Conservation (phyloP, 192 early-diverging fungal species). For the Rhizophagus clarus region DNA sequence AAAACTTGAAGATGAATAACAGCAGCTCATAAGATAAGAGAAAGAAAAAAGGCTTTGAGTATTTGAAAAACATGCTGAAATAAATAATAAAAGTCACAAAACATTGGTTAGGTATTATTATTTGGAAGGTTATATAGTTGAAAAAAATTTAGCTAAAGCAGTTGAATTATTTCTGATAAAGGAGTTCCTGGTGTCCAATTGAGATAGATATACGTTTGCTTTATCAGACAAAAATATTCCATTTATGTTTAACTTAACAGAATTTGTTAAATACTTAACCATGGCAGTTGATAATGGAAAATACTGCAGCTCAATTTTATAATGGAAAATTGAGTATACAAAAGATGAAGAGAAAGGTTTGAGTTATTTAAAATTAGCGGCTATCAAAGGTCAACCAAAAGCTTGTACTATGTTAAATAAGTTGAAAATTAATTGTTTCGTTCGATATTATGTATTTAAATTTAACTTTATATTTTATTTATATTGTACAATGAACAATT, state of each 20-base stretch:
- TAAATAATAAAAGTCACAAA: neutral
- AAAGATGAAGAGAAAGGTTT: neutral
- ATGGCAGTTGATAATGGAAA: conserved; percentile 7
- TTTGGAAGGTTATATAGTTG: neutral
- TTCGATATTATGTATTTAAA: too few species aligned
- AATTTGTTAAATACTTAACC: neutral
- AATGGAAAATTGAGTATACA: neutral
- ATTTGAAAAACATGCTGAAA: too few species aligned
- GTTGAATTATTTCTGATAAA: neutral
- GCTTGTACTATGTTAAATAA: neutral
- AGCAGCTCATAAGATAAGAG: neutral
- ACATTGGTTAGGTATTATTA: neutral
- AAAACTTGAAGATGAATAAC: neutral
- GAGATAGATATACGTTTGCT: neutral
- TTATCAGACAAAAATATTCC: neutral
- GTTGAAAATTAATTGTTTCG: too few species aligned
- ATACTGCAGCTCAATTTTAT: neutral
- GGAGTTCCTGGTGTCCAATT: neutral
- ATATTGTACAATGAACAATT: too few species aligned
- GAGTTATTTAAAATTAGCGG: neutral
- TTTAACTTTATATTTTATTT: neutral
- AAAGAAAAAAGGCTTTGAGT: neutral
- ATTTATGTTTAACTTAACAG: neutral
- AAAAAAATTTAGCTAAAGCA: neutral
- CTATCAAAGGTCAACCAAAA: neutral